Evolutionary conservation across 331 rosid species (phyloP).

Genomic region (Stylosanthes scabra): DNA sequence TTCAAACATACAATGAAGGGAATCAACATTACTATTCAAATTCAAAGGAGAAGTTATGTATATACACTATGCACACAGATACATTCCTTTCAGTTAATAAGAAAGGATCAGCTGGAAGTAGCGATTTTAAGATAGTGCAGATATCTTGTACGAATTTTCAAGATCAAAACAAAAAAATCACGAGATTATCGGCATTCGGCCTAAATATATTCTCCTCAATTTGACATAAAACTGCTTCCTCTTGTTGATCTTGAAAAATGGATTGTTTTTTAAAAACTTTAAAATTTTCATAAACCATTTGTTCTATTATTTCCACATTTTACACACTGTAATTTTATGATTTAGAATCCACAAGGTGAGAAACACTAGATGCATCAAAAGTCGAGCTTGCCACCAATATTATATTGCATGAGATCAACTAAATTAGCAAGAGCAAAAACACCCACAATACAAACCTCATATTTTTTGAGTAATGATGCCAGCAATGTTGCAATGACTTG

Average conservation of each 20-base stretch:
- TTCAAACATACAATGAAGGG: constrained; percentile 7
- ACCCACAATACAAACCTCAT: constrained; percentile 60
- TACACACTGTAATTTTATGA: constrained; percentile 19
- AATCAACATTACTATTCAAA: not conserved
- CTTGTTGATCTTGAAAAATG: too few relatives aligned
- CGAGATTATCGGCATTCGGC: too few relatives aligned
- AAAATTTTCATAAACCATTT: too few relatives aligned
- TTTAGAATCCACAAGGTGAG: not conserved
- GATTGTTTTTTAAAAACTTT: too few relatives aligned
- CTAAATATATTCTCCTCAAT: too few relatives aligned
- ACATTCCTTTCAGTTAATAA: too few relatives aligned
- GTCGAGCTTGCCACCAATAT: not conserved
- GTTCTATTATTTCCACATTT: not conserved
- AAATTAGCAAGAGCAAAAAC: constrained; percentile 21
- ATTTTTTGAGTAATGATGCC: constrained; percentile 60
- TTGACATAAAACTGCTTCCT: too few relatives aligned
- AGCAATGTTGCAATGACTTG: constrained; percentile 66
- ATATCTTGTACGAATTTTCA: too few relatives aligned
- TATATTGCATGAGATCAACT: not conserved
- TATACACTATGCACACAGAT: too few relatives aligned
- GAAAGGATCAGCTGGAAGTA: too few relatives aligned
- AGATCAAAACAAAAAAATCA: too few relatives aligned
- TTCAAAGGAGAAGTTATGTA: not conserved
- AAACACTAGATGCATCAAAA: not conserved
- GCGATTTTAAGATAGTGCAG: too few relatives aligned